These are phyloP conservation scores for Clathrospora elynae DNA, from an alignment of 2,329 filamentous ascomycete species.

Conservation along the genomic window DNA sequence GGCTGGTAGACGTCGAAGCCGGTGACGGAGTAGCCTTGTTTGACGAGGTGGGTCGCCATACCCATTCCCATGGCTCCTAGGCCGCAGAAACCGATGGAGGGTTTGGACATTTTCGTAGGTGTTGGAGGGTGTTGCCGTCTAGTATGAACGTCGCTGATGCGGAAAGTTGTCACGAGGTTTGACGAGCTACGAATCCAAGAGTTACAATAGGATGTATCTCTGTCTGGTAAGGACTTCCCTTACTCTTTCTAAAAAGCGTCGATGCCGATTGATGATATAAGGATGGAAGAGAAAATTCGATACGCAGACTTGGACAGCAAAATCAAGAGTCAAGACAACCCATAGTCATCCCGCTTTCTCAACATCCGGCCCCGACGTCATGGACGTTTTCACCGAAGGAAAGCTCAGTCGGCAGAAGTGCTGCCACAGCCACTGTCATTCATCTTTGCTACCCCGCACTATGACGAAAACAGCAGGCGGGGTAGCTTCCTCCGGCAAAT, in stretches of 20 bases:
- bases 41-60: constrained; percentile 76
- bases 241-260: too few relatives aligned
- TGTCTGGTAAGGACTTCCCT: too few relatives aligned
- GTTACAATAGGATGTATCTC: too few relatives aligned
- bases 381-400: not conserved
- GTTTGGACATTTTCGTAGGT: constrained; percentile 46
- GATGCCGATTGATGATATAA: too few relatives aligned
- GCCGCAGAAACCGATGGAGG: constrained; percentile 69
- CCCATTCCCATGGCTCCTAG: constrained; percentile 83
- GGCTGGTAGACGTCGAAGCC: constrained; percentile 74
- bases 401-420: constrained; percentile 23
- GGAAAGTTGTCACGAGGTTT: not conserved
- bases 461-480: constrained; percentile 23
- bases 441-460: constrained; percentile 29
- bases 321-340: constrained; percentile 5
- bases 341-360: constrained; percentile 4
- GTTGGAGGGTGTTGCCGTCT: constrained; percentile 2
- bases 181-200: not conserved
- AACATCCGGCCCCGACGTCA: constrained; percentile 12
- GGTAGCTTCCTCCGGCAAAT: constrained; percentile 24
- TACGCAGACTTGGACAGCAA: not conserved
- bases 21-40: constrained; percentile 68
- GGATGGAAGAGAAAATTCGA: too few relatives aligned
- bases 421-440: constrained; percentile 16
- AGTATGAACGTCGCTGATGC: not conserved